Conservation (phyloP, 2,329 filamentous ascomycete species). For the Curvularia spicifera region DNA sequence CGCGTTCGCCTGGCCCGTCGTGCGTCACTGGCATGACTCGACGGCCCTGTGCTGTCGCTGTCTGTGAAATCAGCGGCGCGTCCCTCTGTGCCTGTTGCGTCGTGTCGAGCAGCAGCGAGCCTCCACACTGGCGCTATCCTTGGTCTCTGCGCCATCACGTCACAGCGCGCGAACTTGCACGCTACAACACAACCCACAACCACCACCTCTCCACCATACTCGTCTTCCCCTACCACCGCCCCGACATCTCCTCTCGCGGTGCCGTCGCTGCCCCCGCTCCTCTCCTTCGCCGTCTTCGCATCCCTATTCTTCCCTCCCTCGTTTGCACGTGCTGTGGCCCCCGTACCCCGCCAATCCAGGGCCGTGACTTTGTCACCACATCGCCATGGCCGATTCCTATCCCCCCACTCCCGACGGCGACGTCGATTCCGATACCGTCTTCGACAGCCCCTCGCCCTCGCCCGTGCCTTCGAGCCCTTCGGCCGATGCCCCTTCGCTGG, state of each 20-base stretch:
- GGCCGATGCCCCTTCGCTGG: constrained; percentile 27
- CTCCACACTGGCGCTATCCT: constrained; percentile 27
- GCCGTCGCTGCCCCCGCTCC: constrained; percentile 14
- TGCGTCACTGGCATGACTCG: background rate
- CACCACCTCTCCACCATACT: constrained; percentile 26
- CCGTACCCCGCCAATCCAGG: constrained; percentile 28
- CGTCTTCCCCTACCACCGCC: constrained; percentile 21
- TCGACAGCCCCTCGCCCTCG: constrained; percentile 42
- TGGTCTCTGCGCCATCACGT: constrained; percentile 21
- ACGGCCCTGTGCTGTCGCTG: background rate
- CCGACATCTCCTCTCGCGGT: constrained; percentile 19
- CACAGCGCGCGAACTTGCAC: constrained; percentile 24
- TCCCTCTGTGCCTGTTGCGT: background rate
- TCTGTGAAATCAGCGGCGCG: background rate
- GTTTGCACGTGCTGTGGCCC: constrained; percentile 5
- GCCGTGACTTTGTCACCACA: constrained; percentile 12
- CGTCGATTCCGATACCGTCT: constrained; percentile 41
- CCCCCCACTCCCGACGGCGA: constrained; percentile 42
- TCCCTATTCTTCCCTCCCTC: constrained; percentile 15
- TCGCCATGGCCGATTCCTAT: constrained; percentile 38
- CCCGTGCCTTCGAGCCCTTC: constrained; percentile 31
- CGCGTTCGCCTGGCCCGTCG: background rate
- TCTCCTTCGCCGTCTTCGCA: constrained; percentile 19
- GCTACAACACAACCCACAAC: constrained; percentile 28
- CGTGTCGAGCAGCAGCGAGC: background rate